A percentile compares a stretch with the other conserved stretches of the same genome.
Evolutionary conservation across 169 alveolate genomes (phyloP).

Genomic region (Plasmodium inui): DNA sequence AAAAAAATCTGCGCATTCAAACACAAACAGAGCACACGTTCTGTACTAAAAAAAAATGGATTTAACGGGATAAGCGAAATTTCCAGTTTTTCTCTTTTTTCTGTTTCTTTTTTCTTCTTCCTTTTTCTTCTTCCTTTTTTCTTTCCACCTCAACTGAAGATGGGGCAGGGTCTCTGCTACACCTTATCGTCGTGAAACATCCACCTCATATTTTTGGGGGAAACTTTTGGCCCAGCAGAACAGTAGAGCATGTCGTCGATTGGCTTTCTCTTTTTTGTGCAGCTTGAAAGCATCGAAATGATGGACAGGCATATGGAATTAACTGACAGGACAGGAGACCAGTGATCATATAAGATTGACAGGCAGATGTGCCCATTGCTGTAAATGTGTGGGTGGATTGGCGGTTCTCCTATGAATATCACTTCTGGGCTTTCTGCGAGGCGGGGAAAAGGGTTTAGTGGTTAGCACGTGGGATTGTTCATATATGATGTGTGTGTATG

Average conservation of each 20-base stretch:
- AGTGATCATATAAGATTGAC: slow-evolving; percentile 87
- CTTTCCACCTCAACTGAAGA: not conserved
- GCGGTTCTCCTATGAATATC: slow-evolving; percentile 90
- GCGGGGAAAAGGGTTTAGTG: slow-evolving; percentile 1
- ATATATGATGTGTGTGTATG: not conserved
- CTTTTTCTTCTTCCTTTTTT: not conserved
- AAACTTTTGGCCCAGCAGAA: slow-evolving; percentile 51
- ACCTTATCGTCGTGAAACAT: slow-evolving; percentile 80
- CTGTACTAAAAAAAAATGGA: slow-evolving; percentile 3
- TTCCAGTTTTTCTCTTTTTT: not conserved
- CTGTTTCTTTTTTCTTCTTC: not conserved
- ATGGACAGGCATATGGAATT: slow-evolving; percentile 77
- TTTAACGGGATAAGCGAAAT: not conserved
- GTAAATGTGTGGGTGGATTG: slow-evolving; percentile 95
- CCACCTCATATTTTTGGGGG: slow-evolving; percentile 80
- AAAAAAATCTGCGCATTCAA: not conserved
- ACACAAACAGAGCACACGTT: slow-evolving; percentile 25
- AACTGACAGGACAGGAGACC: slow-evolving; percentile 84
- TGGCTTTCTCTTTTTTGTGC: slow-evolving; percentile 72
- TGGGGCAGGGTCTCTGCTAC: not conserved
- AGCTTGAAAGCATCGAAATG: slow-evolving; percentile 80
- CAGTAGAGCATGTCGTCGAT: slow-evolving; percentile 77
- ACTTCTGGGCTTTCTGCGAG: slow-evolving; percentile 94
- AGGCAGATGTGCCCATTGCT: slow-evolving; percentile 95
- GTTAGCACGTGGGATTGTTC: not conserved